These are phyloP conservation scores for Purpureocillium takamizusanense DNA, from an alignment of 2,329 filamentous ascomycete species.

Conservation along the genomic window DNA sequence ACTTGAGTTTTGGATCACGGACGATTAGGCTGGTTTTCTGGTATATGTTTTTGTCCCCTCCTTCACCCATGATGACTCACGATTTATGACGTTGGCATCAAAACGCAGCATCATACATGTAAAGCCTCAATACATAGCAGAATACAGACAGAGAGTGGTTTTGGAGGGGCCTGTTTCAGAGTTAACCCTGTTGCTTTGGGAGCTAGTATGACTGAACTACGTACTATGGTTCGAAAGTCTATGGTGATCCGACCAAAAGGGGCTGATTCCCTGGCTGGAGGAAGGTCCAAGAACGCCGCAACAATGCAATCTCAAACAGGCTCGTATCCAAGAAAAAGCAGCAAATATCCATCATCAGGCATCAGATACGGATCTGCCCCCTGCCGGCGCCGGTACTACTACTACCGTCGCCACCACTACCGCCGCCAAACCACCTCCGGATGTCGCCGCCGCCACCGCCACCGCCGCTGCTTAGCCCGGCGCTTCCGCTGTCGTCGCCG, in stretches of 20 bases:
- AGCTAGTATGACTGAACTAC: too few species aligned
- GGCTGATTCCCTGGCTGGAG: too few species aligned
- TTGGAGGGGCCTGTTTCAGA: too few species aligned
- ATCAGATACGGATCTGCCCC: conserved; percentile 11
- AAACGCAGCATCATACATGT: not conserved
- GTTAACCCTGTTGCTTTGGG: too few species aligned
- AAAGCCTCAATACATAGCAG: not conserved
- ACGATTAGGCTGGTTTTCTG: too few species aligned
- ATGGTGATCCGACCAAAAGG: too few species aligned
- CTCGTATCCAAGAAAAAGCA: not conserved
- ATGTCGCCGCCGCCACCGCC: conserved; percentile 29
- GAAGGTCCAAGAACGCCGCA: not conserved
- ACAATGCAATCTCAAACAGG: not conserved
- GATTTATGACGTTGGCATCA: conserved; percentile 1
- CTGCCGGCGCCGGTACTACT: not conserved
- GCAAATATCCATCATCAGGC: too few species aligned
- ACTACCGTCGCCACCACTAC: conserved; percentile 16
- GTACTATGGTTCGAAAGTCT: too few species aligned
- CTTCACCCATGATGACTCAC: conserved; percentile 2
- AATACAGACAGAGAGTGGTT: too few species aligned
- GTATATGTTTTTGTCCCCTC: not conserved
- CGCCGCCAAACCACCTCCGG: conserved; percentile 50
- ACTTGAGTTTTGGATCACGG: too few species aligned
- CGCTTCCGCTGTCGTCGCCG: conserved; percentile 10
- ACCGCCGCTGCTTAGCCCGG: too few species aligned